These are phyloP conservation scores for Akanthomyces uredinophilus DNA, from an alignment of 2,329 filamentous ascomycete genomes.

Conservation along the genomic window DNA sequence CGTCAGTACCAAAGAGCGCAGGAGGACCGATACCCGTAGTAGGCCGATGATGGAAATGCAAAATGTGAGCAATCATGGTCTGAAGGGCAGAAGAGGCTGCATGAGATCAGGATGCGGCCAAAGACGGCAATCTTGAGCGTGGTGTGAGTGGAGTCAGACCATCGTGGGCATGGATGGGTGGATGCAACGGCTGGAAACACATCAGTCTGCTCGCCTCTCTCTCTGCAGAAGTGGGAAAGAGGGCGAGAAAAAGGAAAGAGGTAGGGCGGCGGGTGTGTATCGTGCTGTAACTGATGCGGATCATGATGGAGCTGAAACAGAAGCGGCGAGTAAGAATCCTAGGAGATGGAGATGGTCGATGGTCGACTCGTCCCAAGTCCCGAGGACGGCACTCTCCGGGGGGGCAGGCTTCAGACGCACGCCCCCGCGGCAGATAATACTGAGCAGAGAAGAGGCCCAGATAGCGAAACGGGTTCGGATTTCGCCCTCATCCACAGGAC, in stretches of 20 bases:
- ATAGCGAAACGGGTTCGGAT: not conserved
- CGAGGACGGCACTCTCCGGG: slow-evolving; percentile 1
- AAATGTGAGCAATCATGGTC: not conserved
- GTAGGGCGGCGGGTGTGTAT: not conserved
- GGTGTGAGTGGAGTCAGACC: not conserved
- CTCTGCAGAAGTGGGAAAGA: not conserved
- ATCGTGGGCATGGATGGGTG: not conserved
- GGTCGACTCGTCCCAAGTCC: not conserved
- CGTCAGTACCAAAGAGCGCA: not conserved
- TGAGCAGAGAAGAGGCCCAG: not conserved
- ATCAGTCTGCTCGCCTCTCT: not conserved
- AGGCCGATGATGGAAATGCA: not conserved
- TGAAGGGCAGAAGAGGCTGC: not conserved
- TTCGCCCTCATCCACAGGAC: not conserved
- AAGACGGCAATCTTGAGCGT: not conserved
- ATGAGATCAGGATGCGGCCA: not conserved
- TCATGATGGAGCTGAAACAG: not conserved
- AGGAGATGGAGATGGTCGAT: not conserved
- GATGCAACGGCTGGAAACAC: not conserved
- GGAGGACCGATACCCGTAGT: not conserved
- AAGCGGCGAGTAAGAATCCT: not conserved
- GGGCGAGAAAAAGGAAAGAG: not conserved
- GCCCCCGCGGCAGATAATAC: not conserved
- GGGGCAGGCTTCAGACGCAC: not conserved
- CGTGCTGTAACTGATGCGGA: not conserved